Evolutionary conservation across 345 rosid species (phyloP).

Genomic region (Aegle marmelos): DNA sequence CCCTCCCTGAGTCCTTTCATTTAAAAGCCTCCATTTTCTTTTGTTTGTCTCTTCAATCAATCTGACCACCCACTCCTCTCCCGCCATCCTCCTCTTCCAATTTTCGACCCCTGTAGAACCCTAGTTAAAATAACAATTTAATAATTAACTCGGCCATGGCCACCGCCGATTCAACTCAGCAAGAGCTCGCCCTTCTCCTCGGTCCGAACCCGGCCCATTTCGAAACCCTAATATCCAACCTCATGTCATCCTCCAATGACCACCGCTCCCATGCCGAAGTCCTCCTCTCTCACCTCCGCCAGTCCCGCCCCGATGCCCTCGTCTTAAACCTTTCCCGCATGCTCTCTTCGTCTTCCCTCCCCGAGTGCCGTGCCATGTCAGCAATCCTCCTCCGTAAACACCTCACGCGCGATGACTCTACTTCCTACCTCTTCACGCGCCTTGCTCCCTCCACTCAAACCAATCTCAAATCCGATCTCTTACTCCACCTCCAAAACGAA

Average conservation of each 20-base stretch:
- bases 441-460: slow-evolving; percentile 41
- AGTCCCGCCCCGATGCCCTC: slow-evolving; percentile 54
- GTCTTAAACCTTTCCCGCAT: slow-evolving; percentile 47
- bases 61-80: not conserved
- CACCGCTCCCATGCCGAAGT: slow-evolving; percentile 67
- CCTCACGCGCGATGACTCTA: slow-evolving; percentile 49
- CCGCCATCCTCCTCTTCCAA: not conserved
- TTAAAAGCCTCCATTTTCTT: not conserved
- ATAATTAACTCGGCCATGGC: slow-evolving; percentile 20
- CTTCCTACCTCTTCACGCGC: slow-evolving; percentile 38
- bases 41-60: not conserved
- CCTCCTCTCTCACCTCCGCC: slow-evolving; percentile 54
- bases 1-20: not conserved
- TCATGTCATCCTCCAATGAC: slow-evolving; percentile 73
- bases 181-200: slow-evolving; percentile 32
- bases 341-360: slow-evolving; percentile 36
- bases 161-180: slow-evolving; percentile 30
- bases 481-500: slow-evolving; percentile 47
- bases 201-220: slow-evolving; percentile 55
- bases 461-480: slow-evolving; percentile 43
- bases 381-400: slow-evolving; percentile 69
- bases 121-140: no score
- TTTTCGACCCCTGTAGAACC: not conserved
- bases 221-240: slow-evolving; percentile 58
- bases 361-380: slow-evolving; percentile 57